Percentiles rank a stretch among this genome's conserved stretches.
Evolutionary conservation across 352 stramenopile species (phyloP).

Genomic region (Pilasporangium apinafurcum): DNA sequence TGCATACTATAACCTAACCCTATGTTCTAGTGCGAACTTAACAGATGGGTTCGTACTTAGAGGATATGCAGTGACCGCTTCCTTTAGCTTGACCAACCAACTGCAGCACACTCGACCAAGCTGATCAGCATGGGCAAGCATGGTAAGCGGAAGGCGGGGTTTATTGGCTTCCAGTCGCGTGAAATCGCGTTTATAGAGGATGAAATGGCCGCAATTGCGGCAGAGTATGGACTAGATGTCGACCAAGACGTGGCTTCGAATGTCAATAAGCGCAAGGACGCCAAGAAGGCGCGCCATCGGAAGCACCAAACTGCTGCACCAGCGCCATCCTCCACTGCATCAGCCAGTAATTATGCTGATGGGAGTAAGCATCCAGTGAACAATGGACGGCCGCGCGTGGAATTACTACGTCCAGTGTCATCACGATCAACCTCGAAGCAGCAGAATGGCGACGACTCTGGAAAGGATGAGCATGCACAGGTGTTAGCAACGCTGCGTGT

Average conservation of each 20-base stretch:
- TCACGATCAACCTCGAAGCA: too few species aligned
- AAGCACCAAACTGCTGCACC: conserved; percentile 34
- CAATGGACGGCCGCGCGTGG: conserved; percentile 7
- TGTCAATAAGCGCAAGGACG: conserved; percentile 40
- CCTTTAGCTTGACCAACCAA: too few species aligned
- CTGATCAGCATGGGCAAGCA: too few species aligned
- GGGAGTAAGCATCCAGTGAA: conserved; percentile 8
- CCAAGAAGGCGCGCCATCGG: conserved; percentile 39
- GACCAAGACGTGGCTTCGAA: conserved; percentile 57
- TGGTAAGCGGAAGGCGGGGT: conserved; percentile 65
- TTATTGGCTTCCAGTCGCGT: conserved; percentile 60
- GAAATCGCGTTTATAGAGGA: conserved; percentile 86
- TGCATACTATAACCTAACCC: too few species aligned
- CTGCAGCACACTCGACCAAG: too few species aligned
- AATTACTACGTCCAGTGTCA: too few species aligned
- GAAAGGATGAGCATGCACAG: conserved; percentile 29
- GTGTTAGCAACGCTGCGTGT: conserved; percentile 28
- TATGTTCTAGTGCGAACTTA: too few species aligned
- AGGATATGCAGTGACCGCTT: too few species aligned
- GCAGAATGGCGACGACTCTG: conserved; percentile 5
- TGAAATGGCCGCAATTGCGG: conserved; percentile 72
- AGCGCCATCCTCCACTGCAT: conserved; percentile 2
- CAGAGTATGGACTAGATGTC: conserved; percentile 72
- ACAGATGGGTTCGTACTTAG: too few species aligned
- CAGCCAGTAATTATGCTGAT: conserved; percentile 4